Percentiles rank a stretch among this genome's conserved stretches.
phyloP scores from a whole-genome alignment of 192 early-diverging fungal genomes.

The Funneliformis geosporum region DNA sequence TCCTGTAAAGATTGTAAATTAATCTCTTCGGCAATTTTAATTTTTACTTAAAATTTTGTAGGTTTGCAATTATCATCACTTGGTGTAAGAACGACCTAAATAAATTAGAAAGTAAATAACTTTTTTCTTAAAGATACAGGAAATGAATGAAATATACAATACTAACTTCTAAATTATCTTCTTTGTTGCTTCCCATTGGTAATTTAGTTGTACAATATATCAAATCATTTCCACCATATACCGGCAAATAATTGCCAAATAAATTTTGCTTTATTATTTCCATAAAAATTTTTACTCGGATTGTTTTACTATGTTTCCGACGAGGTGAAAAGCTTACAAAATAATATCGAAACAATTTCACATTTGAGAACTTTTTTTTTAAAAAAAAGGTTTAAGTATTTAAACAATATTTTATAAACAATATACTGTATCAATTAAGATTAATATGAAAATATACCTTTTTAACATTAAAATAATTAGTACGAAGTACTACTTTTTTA shows the following conservation, averaged over 20 bases:
- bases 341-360: neutral
- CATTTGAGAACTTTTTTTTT: neutral
- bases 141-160: neutral
- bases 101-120: neutral
- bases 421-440: neutral
- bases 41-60: neutral
- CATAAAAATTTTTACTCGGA: neutral
- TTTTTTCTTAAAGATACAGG: too few species aligned
- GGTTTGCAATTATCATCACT: neutral
- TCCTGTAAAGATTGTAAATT: neutral
- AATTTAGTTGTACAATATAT: neutral
- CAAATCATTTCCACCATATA: neutral
- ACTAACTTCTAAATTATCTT: neutral
- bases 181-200: neutral
- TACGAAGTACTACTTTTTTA: neutral
- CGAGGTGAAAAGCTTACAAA: neutral
- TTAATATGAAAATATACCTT: neutral
- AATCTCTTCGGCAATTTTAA: neutral
- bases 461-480: neutral
- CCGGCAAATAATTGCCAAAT: neutral
- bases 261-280: neutral
- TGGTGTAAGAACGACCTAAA: neutral
- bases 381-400: too few species aligned
- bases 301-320: neutral
- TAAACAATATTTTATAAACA: neutral